These are phyloP conservation scores for Blastocystis sp. DNA, from an alignment of 352 stramenopile species.

Conservation along the genomic window DNA sequence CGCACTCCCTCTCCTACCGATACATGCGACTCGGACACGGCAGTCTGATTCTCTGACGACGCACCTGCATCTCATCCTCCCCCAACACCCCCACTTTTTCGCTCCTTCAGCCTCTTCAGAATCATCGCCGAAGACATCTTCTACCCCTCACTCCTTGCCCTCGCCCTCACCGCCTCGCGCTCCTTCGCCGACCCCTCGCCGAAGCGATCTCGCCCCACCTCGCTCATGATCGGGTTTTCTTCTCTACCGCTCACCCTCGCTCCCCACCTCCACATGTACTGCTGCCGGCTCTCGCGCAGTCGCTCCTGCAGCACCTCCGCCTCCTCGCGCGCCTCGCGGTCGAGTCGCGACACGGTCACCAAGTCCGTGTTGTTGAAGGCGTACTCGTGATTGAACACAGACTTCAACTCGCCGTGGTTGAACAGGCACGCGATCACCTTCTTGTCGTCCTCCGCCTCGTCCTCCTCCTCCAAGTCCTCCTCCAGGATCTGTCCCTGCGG, in stretches of 20 bases:
- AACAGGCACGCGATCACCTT: slow-evolving; percentile 86
- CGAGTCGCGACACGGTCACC: slow-evolving; percentile 47
- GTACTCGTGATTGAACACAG: slow-evolving; percentile 88
- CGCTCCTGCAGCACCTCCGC: slow-evolving; percentile 37
- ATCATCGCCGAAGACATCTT: slow-evolving; percentile 21
- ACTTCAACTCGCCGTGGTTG: slow-evolving; percentile 81
- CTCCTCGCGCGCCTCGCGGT: slow-evolving; percentile 48
- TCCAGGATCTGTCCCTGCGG: slow-evolving; percentile 70
- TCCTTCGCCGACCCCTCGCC: not conserved
- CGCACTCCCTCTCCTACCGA: not conserved
- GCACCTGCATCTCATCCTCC: slow-evolving; percentile 6
- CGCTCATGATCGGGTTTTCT: slow-evolving; percentile 37
- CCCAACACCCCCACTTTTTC: not conserved
- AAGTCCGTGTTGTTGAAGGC: slow-evolving; percentile 63
- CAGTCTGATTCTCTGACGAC: not conserved
- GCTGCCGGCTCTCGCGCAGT: not conserved
- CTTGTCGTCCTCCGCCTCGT: slow-evolving; percentile 76
- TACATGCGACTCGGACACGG: slow-evolving; percentile 8
- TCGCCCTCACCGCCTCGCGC: not conserved
- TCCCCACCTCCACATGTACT: slow-evolving; percentile 19
- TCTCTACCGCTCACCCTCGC: not conserved
- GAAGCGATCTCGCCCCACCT: not conserved
- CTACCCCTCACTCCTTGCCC: not conserved
- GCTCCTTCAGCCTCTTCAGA: slow-evolving; percentile 35
- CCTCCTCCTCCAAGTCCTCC: slow-evolving; percentile 72